These are phyloP conservation scores for Daedaleopsis nitida DNA, from an alignment of 768 basidiomycete genomes.

Conservation along the genomic window DNA sequence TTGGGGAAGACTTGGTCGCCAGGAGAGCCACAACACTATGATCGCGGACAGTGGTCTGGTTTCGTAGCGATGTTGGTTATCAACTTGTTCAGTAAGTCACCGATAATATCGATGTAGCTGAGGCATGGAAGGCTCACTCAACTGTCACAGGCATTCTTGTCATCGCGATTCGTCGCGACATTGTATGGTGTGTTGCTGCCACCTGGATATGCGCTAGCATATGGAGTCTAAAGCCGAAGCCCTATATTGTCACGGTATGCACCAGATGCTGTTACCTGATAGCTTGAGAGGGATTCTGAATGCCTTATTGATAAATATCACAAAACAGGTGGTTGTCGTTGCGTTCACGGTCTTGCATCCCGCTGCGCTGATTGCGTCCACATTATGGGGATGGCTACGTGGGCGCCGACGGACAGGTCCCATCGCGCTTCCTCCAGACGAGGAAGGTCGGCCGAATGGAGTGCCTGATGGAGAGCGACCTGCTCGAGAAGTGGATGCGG, in stretches of 20 bases:
- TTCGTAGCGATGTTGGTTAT: conserved; percentile 67
- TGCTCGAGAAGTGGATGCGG: conserved; percentile 22
- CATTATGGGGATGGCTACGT: conserved; percentile 39
- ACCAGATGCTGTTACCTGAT: no score
- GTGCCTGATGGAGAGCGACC: conserved; percentile 8
- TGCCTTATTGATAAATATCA: no score
- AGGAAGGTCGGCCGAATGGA: conserved; percentile 17
- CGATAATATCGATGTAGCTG: not conserved
- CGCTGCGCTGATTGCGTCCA: conserved; percentile 50
- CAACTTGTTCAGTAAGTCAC: conserved; percentile 43
- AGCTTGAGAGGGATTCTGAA: no score
- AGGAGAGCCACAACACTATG: conserved; percentile 54
- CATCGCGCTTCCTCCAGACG: conserved; percentile 48
- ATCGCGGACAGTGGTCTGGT: conserved; percentile 69
- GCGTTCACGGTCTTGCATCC: conserved; percentile 71
- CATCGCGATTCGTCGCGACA: conserved; percentile 57
- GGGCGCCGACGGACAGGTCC: conserved; percentile 34
- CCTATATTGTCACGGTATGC: conserved; percentile 65
- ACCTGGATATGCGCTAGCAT: conserved; percentile 74
- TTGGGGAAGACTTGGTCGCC: conserved; percentile 65
- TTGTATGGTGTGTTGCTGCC: conserved; percentile 76
- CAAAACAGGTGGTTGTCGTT: conserved; percentile 34
- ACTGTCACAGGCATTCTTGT: conserved; percentile 48
- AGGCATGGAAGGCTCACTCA: no score
- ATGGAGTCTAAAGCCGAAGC: conserved; percentile 63